These are phyloP conservation scores for Pseudoneurospora amorphoporcata DNA, from an alignment of 495 filamentous ascomycete genomes.

Conservation along the genomic window DNA sequence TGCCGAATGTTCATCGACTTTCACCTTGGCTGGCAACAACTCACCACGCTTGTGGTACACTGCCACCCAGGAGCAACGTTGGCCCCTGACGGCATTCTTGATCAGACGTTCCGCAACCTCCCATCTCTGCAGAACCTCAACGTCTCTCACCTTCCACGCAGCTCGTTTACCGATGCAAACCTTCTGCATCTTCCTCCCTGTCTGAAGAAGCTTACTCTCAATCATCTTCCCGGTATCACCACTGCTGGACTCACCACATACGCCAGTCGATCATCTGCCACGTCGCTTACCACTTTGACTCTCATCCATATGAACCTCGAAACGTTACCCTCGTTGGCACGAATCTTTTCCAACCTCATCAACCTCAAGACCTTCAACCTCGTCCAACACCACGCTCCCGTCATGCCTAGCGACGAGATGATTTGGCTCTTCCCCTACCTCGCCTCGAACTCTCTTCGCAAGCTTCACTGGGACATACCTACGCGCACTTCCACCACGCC, in stretches of 20 bases:
- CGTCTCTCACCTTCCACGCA: conserved; percentile 60
- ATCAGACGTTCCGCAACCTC: conserved; percentile 50
- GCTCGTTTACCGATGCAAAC: conserved; percentile 61
- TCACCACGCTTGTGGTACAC: conserved; percentile 69
- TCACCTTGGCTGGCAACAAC: conserved; percentile 57
- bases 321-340: conserved; percentile 60
- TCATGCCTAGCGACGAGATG: conserved; percentile 47
- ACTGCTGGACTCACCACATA: conserved; percentile 67
- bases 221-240: conserved; percentile 67
- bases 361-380: conserved; percentile 57
- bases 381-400: conserved; percentile 54
- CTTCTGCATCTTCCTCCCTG: conserved; percentile 55
- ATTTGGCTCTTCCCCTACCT: conserved; percentile 59
- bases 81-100: conserved; percentile 57
- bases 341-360: conserved; percentile 58
- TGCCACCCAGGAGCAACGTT: conserved; percentile 52
- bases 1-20: conserved; percentile 58
- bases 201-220: conserved; percentile 63
- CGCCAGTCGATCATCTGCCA: conserved; percentile 46
- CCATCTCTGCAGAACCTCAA: conserved; percentile 64
- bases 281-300: conserved; percentile 47
- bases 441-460: conserved; percentile 53
- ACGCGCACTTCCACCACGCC: conserved; percentile 28
- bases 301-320: conserved; percentile 57
- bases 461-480: conserved; percentile 76